Percentiles rank a stretch among this genome's conserved stretches.
phyloP scores from a whole-genome alignment of 208 protist species.

The Trypanosomatidae sp. region DNA sequence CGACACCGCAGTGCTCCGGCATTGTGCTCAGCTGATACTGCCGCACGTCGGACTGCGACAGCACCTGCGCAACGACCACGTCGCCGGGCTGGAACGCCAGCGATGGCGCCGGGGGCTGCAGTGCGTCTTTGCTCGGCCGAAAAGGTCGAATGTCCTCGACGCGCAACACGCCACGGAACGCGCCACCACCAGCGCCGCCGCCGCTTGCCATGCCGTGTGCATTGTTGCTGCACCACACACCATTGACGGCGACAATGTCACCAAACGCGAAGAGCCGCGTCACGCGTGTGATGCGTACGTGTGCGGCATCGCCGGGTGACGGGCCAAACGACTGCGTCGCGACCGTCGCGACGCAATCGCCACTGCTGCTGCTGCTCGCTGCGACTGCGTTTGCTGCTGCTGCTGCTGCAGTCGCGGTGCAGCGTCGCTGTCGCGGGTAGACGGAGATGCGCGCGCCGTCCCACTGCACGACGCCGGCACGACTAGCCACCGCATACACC shows the following conservation, averaged over 20 bases:
- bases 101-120: slow-evolving; percentile 32
- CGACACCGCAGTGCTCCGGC: slow-evolving; percentile 30
- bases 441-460: slow-evolving; percentile 37
- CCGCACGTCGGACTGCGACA: slow-evolving; percentile 65
- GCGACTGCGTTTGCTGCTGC: not conserved
- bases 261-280: slow-evolving; percentile 33
- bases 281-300: slow-evolving; percentile 45
- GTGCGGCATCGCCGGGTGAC: slow-evolving; percentile 34
- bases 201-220: not conserved
- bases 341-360: not conserved
- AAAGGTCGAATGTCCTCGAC: slow-evolving; percentile 69
- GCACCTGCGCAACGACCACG: slow-evolving; percentile 53
- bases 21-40: slow-evolving; percentile 69
- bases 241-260: slow-evolving; percentile 62
- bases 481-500: slow-evolving; percentile 13
- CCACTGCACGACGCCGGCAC: slow-evolving; percentile 61
- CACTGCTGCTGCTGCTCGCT: too few species aligned
- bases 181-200: slow-evolving; percentile 1
- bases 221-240: slow-evolving; percentile 39
- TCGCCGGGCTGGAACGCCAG: slow-evolving; percentile 39
- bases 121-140: slow-evolving; percentile 24
- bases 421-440: slow-evolving; percentile 2
- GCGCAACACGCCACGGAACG: slow-evolving; percentile 52
- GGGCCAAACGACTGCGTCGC: slow-evolving; percentile 15
- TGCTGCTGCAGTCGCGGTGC: not conserved